Base-by-base conservation (phyloP, 2,329 filamentous ascomycete genomes). In the Lojkania enalia region DNA sequence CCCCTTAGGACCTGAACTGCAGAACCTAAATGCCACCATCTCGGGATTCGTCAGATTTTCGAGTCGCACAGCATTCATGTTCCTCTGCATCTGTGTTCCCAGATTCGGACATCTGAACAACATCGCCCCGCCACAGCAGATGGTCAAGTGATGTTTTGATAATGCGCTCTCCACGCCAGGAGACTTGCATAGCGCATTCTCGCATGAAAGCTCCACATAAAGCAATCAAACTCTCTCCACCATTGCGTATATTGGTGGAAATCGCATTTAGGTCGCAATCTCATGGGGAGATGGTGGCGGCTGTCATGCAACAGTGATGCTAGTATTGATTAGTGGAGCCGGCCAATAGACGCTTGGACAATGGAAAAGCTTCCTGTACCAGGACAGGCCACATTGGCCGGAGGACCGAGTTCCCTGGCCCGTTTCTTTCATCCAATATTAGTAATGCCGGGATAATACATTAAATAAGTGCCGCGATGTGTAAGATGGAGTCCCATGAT, bases 21-120 rank as follows among this genome's bases (percentile, higher is more conserved):
- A 16, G 31, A 7, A 25, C 18, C 41, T 33, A n/a, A 12, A 19
- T 32, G 35, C 42, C 42, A 35, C 23, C 5, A 19, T 39, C 35
- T 33, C 42, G 35, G 35, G 35, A 39, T 39, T 43, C 42, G 42
- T 43, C 40, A 37, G 18, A 37, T 36, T 33, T 4, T 12, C 7
- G 19, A 5, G n/a, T n/a, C 9, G 3, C 25, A 39, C 35, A 25
- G 25, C 42, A 39, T 44, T 38, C 6, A n/a, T 9, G 18, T 30
- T 29, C 15, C 35, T 39, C 32, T 39, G 16, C 35, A 29, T 37
- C 25, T 33, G 39, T 42, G 29, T 35, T 27, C 29, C 39, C 39
- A 20, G 4, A 16, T 5, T 20, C 20, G 18, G 12, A 31, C 38
- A 31, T 13, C 21, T 13, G 7, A 40, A 15, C n/a, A 32, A 40